Conservation (phyloP, 352 stramenopile species). For the Pythium guiyangense region DNA sequence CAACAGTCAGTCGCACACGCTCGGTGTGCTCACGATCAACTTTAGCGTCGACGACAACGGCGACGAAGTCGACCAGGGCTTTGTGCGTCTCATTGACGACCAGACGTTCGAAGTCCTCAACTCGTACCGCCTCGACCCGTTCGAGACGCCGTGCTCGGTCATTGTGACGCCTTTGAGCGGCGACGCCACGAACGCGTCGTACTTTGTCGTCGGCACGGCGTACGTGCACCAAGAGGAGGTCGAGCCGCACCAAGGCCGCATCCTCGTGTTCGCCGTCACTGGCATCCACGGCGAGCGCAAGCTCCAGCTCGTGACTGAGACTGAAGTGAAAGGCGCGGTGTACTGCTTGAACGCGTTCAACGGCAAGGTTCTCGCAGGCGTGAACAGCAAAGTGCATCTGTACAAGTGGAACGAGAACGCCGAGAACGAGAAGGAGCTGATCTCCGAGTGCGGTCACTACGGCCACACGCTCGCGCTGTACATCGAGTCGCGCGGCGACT, state of each 20-base stretch:
- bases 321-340: constrained; percentile 93
- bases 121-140: constrained; percentile 83
- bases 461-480: constrained; percentile 95
- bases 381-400: constrained; percentile 94
- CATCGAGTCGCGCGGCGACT: constrained; percentile 92
- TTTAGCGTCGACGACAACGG: constrained; percentile 80
- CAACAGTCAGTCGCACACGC: constrained; percentile 67
- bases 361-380: constrained; percentile 89
- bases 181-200: constrained; percentile 71
- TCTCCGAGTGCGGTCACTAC: constrained; percentile 92
- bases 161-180: constrained; percentile 72
- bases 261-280: constrained; percentile 91
- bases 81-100: constrained; percentile 95
- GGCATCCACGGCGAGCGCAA: constrained; percentile 81
- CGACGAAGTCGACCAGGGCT: constrained; percentile 86
- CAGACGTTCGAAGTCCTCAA: constrained; percentile 94
- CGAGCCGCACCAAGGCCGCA: constrained; percentile 93
- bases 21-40: constrained; percentile 79
- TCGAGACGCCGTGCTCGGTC: constrained; percentile 86
- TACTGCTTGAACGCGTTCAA: constrained; percentile 95
- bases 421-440: constrained; percentile 88
- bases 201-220: constrained; percentile 86
- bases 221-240: constrained; percentile 94
- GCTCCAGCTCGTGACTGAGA: constrained; percentile 88
- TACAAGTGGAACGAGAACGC: constrained; percentile 90